phyloP scores from a whole-genome alignment of 495 filamentous ascomycete genomes.

The Neurospora sp. region DNA sequence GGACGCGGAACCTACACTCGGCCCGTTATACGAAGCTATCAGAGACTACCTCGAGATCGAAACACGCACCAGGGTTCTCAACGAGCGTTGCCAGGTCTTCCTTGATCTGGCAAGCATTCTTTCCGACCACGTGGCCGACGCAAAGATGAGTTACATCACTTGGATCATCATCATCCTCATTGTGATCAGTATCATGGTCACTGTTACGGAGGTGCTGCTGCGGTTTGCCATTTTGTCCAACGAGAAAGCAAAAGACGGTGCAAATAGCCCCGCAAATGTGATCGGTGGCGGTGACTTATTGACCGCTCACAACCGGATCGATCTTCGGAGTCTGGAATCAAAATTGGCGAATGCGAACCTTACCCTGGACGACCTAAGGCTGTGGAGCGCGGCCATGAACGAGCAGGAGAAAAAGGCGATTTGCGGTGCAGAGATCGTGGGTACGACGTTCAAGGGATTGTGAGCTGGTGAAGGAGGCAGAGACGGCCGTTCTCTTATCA shows the following conservation, averaged over 20 bases:
- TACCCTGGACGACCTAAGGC: slow-evolving; percentile 28
- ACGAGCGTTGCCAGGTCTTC: slow-evolving; percentile 94
- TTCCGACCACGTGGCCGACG: slow-evolving; percentile 81
- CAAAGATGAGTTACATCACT: slow-evolving; percentile 86
- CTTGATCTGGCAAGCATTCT: slow-evolving; percentile 94
- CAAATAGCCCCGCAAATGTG: not conserved
- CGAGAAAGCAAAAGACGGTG: slow-evolving; percentile 24
- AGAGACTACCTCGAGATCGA: slow-evolving; percentile 98
- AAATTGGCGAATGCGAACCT: slow-evolving; percentile 23
- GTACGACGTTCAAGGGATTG: slow-evolving; percentile 30
- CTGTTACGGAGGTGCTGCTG: slow-evolving; percentile 77
- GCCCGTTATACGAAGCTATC: slow-evolving; percentile 88
- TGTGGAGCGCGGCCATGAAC: slow-evolving; percentile 25
- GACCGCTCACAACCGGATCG: slow-evolving; percentile 4
- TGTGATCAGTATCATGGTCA: slow-evolving; percentile 79
- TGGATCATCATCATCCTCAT: slow-evolving; percentile 99
- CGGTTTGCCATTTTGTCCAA: slow-evolving; percentile 68
- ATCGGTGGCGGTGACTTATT: slow-evolving; percentile 4
- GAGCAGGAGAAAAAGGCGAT: slow-evolving; percentile 33
- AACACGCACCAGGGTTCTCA: slow-evolving; percentile 85
- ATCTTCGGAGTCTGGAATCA: slow-evolving; percentile 11
- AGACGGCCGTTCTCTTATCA: not conserved
- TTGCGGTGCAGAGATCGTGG: slow-evolving; percentile 34
- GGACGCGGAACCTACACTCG: slow-evolving; percentile 89
- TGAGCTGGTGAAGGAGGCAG: not conserved